Evolutionary conservation across 371 early-diverging fungal species (phyloP).

Genomic region (Mucor saturninus): DNA sequence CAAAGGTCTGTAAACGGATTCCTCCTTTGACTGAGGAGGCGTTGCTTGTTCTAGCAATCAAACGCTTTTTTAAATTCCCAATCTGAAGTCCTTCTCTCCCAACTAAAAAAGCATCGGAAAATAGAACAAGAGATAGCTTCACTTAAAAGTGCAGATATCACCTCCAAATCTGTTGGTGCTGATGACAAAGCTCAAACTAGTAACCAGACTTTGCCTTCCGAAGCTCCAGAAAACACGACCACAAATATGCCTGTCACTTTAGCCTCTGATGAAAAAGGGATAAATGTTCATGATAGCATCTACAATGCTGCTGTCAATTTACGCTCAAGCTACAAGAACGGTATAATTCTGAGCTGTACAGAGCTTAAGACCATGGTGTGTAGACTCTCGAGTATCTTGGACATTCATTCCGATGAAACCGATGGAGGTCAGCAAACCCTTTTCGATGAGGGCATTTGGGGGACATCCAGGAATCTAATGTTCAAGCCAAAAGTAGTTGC

Average conservation of each 20-base stretch:
- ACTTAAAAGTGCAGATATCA: too few relatives aligned
- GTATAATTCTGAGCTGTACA: neutral
- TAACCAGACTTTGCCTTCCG: too few relatives aligned
- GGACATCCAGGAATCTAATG: too few relatives aligned
- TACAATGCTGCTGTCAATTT: constrained; percentile 11
- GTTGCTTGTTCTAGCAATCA: neutral
- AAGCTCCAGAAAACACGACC: too few relatives aligned
- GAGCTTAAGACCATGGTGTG: constrained; percentile 8
- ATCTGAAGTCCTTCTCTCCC: too few relatives aligned
- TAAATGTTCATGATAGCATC: constrained; percentile 14
- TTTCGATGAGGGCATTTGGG: constrained; percentile 7
- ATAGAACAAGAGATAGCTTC: too few relatives aligned
- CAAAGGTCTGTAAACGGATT: neutral
- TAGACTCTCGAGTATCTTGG: neutral
- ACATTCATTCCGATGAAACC: constrained; percentile 5
- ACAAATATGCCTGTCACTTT: constrained; percentile 1
- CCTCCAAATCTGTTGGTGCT: too few relatives aligned
- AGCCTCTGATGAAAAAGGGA: constrained; percentile 12
- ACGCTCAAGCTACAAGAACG: neutral
- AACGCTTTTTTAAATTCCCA: too few relatives aligned
- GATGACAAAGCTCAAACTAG: too few relatives aligned
- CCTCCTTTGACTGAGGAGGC: neutral
- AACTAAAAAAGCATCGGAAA: too few relatives aligned
- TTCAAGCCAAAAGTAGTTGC: too few relatives aligned
- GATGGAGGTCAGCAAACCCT: constrained; percentile 9